These are phyloP conservation scores for Candida endomychidarum DNA, from an alignment of 805 yeast genomes.

Conservation along the genomic window DNA sequence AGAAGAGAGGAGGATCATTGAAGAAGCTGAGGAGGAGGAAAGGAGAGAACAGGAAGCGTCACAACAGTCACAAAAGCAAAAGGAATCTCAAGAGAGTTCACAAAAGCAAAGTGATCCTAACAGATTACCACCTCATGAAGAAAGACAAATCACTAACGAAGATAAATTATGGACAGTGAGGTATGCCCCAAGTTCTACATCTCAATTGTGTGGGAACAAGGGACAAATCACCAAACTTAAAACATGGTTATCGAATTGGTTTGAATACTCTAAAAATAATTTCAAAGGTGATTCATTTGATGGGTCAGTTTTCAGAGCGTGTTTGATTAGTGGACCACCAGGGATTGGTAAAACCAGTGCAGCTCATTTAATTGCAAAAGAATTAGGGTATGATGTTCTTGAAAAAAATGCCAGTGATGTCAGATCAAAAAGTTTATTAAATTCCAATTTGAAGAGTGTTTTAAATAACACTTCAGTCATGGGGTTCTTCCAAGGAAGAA, in stretches of 20 bases:
- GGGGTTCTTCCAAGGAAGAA: constrained; percentile 61
- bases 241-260: constrained; percentile 81
- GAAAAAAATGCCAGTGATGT: constrained; percentile 89
- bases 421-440: constrained; percentile 76
- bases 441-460: constrained; percentile 65
- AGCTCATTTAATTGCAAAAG: constrained; percentile 71
- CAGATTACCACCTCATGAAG: constrained; percentile 19
- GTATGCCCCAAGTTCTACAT: constrained; percentile 77
- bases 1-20: constrained; percentile 58
- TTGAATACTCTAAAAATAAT: constrained; percentile 49
- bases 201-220: constrained; percentile 90
- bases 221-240: constrained; percentile 64
- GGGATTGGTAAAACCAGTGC: constrained; percentile 85
- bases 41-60: constrained; percentile 42
- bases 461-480: constrained; percentile 79
- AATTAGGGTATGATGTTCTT: constrained; percentile 68
- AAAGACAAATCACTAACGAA: constrained; percentile 43
- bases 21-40: constrained; percentile 49
- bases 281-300: constrained; percentile 61
- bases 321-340: constrained; percentile 83
- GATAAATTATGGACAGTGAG: constrained; percentile 89
- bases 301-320: constrained; percentile 73
- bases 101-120: constrained; percentile 8
- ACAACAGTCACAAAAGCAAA: constrained; percentile 19
- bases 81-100: neutral